Conservation (phyloP, 2,329 filamentous ascomycete genomes). For the Endothia cerciana region DNA sequence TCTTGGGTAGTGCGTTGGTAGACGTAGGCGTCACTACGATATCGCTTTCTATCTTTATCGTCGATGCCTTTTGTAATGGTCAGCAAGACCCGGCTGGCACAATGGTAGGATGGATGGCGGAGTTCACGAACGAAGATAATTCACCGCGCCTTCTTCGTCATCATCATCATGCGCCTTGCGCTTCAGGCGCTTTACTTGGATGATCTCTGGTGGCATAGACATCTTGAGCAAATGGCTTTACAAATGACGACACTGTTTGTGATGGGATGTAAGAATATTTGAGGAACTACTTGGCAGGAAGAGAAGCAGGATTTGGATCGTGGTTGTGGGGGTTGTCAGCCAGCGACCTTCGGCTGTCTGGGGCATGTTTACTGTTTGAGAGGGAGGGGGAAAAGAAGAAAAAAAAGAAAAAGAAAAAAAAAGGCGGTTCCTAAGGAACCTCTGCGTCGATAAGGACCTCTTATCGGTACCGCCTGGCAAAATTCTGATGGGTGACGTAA, state of each 20-base stretch:
- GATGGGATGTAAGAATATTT: not conserved
- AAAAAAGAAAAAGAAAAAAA: no score
- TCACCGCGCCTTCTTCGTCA: constrained; percentile 52
- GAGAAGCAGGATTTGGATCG: not conserved
- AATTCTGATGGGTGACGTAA: constrained; percentile 10
- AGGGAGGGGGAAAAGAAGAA: no score
- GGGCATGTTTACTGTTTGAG: not conserved
- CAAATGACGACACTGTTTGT: not conserved
- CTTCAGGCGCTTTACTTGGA: constrained; percentile 55
- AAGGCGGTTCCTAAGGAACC: not conserved
- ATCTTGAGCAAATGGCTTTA: constrained; percentile 39
- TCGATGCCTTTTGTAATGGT: constrained; percentile 51
- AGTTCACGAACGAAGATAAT: constrained; percentile 55
- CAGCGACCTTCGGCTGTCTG: not conserved
- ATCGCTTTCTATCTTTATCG: constrained; percentile 52
- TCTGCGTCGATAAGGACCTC: not conserved
- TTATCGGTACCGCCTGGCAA: constrained; percentile 15
- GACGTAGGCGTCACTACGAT: constrained; percentile 57
- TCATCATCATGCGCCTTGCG: constrained; percentile 61
- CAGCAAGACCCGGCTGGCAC: constrained; percentile 8
- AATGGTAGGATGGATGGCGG: constrained; percentile 19
- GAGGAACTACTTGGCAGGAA: not conserved
- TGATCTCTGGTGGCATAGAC: constrained; percentile 62
- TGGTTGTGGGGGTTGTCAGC: not conserved
- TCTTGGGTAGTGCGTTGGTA: constrained; percentile 55